A percentile compares a stretch with the other conserved stretches of the same genome.
Evolutionary conservation across 2,329 filamentous ascomycete species (phyloP).

Genomic region (Stachybotrys echinatus): DNA sequence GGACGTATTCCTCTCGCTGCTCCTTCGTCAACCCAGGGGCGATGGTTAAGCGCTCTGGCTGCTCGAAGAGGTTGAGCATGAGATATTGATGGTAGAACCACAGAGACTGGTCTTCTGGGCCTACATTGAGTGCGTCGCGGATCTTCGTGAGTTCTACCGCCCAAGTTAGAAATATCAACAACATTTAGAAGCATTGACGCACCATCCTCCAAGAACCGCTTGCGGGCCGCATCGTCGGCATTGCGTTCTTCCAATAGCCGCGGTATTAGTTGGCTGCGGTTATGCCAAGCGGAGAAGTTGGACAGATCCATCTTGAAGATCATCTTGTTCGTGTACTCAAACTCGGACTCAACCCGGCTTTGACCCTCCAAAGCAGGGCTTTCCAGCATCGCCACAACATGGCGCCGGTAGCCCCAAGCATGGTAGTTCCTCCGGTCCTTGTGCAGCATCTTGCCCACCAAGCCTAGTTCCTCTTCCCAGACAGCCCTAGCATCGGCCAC

Average conservation of each 20-base stretch:
- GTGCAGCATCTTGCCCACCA: slow-evolving; percentile 83
- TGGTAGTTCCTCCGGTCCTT: slow-evolving; percentile 91
- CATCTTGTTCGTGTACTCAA: slow-evolving; percentile 87
- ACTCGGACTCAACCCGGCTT: slow-evolving; percentile 74
- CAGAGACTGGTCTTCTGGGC: slow-evolving; percentile 89
- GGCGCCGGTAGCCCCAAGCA: slow-evolving; percentile 87
- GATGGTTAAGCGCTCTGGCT: slow-evolving; percentile 49
- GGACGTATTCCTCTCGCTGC: slow-evolving; percentile 62
- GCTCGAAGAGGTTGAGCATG: slow-evolving; percentile 60
- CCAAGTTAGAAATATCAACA: background rate
- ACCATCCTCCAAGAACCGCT: slow-evolving; percentile 68
- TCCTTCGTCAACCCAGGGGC: slow-evolving; percentile 55
- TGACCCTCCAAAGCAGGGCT: slow-evolving; percentile 41
- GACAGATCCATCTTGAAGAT: slow-evolving; percentile 70
- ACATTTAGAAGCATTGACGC: slow-evolving; percentile 10
- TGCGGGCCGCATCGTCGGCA: slow-evolving; percentile 58
- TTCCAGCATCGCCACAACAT: slow-evolving; percentile 73
- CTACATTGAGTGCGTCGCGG: slow-evolving; percentile 74
- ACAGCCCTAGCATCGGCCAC: slow-evolving; percentile 51
- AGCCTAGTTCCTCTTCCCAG: slow-evolving; percentile 78
- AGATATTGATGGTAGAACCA: slow-evolving; percentile 97
- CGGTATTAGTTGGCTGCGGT: slow-evolving; percentile 77
- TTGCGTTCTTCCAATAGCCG: slow-evolving; percentile 66
- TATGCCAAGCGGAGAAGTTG: slow-evolving; percentile 98
- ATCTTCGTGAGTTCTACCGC: slow-evolving; percentile 66